phyloP scores from a whole-genome alignment of 1,284 basidiomycete species.

The Irpex sp. region DNA sequence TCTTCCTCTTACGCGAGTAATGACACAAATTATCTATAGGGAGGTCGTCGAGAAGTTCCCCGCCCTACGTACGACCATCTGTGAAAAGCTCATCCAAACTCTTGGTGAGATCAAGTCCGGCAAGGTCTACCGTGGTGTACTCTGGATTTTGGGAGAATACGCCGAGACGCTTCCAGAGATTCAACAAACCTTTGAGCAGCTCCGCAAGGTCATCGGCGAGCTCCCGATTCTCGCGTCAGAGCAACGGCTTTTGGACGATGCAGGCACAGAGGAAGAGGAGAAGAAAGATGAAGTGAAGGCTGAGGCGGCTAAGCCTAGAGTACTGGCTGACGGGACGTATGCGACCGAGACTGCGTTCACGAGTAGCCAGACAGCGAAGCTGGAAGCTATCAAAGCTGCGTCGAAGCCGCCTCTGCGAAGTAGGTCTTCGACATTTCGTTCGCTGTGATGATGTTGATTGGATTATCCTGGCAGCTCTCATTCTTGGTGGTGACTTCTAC shows the following conservation, averaged over 20 bases:
- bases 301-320: conserved; percentile 51
- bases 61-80: conserved; percentile 78
- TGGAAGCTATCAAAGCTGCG: conserved; percentile 83
- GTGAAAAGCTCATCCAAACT: conserved; percentile 82
- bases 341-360: conserved; percentile 95
- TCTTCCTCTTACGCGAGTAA: background rate
- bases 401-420: conserved; percentile 89
- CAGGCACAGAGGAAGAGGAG: conserved; percentile 37
- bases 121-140: conserved; percentile 94
- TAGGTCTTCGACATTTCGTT: conserved; percentile 27
- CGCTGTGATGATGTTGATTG: conserved; percentile 2
- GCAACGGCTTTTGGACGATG: conserved; percentile 78
- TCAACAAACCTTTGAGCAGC: conserved; percentile 72
- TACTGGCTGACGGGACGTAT: conserved; percentile 96
- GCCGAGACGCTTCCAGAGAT: conserved; percentile 68
- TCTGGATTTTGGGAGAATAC: conserved; percentile 99
- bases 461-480: conserved; percentile 51
- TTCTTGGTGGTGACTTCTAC: conserved; percentile 97
- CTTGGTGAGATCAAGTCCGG: conserved; percentile 93
- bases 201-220: conserved; percentile 90
- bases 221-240: conserved; percentile 94
- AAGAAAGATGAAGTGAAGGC: conserved; percentile 40
- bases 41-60: conserved; percentile 99
- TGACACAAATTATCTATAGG: conserved; percentile 30
- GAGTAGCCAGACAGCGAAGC: conserved; percentile 58